Percentiles rank a stretch among this genome's conserved stretches.
Evolutionary conservation across 2,329 filamentous ascomycete species (phyloP).

Genomic region (Didymellaceae sp.): DNA sequence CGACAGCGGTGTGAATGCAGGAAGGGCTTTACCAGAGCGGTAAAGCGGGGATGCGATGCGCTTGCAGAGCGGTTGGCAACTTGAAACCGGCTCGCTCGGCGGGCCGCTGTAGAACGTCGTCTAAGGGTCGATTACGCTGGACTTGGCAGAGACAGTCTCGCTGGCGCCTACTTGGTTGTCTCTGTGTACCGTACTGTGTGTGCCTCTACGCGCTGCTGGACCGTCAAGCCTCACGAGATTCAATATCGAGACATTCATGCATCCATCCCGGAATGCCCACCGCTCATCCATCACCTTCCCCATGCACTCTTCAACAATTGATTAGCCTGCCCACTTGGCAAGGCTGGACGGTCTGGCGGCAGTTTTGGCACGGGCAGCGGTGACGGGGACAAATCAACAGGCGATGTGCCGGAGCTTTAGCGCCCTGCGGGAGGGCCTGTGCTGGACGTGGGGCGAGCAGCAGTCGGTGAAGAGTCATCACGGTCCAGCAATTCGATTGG

Average conservation of each 20-base stretch:
- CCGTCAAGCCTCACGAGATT: not conserved
- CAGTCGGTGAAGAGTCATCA: conserved; percentile 44
- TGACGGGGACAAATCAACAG: conserved; percentile 42
- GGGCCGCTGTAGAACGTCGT: conserved; percentile 17
- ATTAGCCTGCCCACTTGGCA: conserved; percentile 3
- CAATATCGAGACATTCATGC: no score
- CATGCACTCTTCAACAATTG: conserved; percentile 3
- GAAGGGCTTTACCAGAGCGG: conserved; percentile 28
- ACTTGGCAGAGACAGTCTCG: conserved; percentile 11
- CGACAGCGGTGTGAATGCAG: conserved; percentile 31
- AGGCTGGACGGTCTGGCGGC: conserved; percentile 29
- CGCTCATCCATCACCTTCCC: conserved; percentile 13
- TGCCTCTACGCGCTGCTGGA: conserved; percentile 1
- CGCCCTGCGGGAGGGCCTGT: conserved; percentile 35
- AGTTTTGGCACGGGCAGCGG: conserved; percentile 35
- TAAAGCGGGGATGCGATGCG: conserved; percentile 40
- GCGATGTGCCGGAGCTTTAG: conserved; percentile 38
- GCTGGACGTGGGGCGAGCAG: conserved; percentile 18
- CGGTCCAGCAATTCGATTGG: conserved; percentile 34
- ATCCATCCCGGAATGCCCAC: no score
- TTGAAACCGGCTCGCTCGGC: conserved; percentile 42
- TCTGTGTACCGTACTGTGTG: conserved; percentile 9
- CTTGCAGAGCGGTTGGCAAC: conserved; percentile 46
- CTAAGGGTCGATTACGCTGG: conserved; percentile 11
- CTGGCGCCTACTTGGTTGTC: conserved; percentile 19